phyloP scores from a whole-genome alignment of 306 rosid genomes.

The Trichosanthes cucumerina region DNA sequence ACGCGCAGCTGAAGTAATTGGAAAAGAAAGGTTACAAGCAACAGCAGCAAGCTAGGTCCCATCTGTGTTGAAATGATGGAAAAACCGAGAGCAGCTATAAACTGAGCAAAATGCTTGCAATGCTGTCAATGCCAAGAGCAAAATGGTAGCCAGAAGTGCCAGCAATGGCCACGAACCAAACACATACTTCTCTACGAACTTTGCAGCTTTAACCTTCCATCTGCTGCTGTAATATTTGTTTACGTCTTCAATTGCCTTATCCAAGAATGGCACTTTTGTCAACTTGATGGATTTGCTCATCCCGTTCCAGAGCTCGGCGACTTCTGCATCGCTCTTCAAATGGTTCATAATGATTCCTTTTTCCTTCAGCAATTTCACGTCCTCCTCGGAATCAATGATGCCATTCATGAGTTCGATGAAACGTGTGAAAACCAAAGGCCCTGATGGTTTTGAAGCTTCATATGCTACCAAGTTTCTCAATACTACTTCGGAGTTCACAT shows the following conservation, averaged over 20 bases:
- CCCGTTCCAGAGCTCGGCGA: conserved; percentile 51
- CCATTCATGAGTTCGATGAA: conserved; percentile 70
- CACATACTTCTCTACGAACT: conserved; percentile 35
- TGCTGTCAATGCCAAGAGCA: conserved; percentile 35
- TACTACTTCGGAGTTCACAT: conserved; percentile 44
- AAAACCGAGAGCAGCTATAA: conserved; percentile 1
- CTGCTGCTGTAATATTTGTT: conserved; percentile 48
- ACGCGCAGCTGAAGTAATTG: neutral
- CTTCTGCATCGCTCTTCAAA: conserved; percentile 61
- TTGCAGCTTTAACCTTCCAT: conserved; percentile 44
- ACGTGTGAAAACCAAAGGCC: conserved; percentile 53
- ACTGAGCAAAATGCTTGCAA: conserved; percentile 13
- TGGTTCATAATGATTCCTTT: conserved; percentile 48
- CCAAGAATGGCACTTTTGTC: conserved; percentile 53
- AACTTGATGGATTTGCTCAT: conserved; percentile 58
- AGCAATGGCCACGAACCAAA: conserved; percentile 57
- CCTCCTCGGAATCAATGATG: conserved; percentile 57
- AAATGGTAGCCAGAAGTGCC: conserved; percentile 38
- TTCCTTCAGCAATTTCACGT: conserved; percentile 42
- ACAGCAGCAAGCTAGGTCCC: neutral
- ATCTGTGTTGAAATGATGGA: neutral
- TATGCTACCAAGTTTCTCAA: conserved; percentile 65
- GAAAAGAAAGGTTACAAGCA: neutral
- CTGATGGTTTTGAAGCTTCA: conserved; percentile 53
- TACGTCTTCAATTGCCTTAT: conserved; percentile 62